Percentiles rank a stretch among this genome's conserved stretches.
Conservation (phyloP, 2,329 filamentous ascomycete genomes). For the Tolypocladium capitatum region DNA sequence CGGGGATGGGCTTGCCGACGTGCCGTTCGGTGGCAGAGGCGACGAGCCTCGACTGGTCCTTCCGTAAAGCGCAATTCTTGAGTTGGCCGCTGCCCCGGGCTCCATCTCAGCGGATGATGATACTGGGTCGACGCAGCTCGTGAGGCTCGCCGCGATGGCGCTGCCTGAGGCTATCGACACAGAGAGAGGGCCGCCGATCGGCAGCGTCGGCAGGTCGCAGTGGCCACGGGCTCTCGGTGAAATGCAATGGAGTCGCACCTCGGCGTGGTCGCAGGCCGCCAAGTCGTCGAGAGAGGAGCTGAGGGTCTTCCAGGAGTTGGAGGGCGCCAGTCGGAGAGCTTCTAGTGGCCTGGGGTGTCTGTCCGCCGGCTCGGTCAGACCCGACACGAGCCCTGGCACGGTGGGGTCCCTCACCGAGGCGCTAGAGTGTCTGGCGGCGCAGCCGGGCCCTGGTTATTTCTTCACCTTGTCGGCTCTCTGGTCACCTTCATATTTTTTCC, state of each 20-base stretch:
- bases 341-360: not conserved
- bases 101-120: constrained; percentile 25
- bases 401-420: constrained; percentile 2
- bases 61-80: constrained; percentile 3
- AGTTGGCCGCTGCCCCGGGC: constrained; percentile 10
- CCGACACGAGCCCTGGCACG: constrained; percentile 1
- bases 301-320: not conserved
- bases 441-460: not conserved
- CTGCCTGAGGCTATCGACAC: not conserved
- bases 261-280: not conserved
- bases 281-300: no score
- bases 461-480: not conserved
- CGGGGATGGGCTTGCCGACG: not conserved
- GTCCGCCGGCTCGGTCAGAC: constrained; percentile 4
- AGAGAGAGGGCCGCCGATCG: not conserved
- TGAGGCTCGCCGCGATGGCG: constrained; percentile 1
- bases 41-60: constrained; percentile 7
- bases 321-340: not conserved
- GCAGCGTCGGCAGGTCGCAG: not conserved
- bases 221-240: not conserved
- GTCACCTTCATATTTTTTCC: constrained; percentile 2
- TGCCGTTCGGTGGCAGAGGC: constrained; percentile 1
- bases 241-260: not conserved
- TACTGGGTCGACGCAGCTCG: constrained; percentile 6
- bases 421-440: no score